Conservation (phyloP, 2,329 filamentous ascomycete species). For the Ophiocordyceps robertsii region DNA sequence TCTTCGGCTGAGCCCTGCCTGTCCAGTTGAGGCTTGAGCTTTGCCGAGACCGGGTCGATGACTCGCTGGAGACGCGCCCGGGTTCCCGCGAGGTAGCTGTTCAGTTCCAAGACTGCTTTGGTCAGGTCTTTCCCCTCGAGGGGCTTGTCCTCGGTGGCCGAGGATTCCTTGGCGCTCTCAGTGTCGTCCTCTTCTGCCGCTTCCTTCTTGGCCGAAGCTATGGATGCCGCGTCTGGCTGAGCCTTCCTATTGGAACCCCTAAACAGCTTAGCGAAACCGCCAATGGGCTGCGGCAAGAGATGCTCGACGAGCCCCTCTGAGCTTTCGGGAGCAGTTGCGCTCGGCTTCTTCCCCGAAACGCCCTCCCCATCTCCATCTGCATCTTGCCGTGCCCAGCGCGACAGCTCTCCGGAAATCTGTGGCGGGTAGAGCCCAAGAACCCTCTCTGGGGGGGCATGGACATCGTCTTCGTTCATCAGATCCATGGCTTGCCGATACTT, state of each 20-base stretch:
- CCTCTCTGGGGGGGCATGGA: conserved; percentile 76
- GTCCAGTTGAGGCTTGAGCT: conserved; percentile 37
- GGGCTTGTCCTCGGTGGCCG: conserved; percentile 30
- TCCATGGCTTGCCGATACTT: conserved; percentile 82
- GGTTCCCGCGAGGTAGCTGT: conserved; percentile 78
- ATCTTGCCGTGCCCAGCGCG: conserved; percentile 34
- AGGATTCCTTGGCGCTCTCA: conserved; percentile 32
- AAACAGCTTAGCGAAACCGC: conserved; percentile 41
- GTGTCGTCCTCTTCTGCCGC: conserved; percentile 39
- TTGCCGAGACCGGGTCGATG: conserved; percentile 48
- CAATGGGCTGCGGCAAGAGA: conserved; percentile 24
- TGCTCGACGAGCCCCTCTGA: conserved; percentile 13
- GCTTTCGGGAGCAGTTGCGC: conserved; percentile 13
- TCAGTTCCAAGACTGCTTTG: conserved; percentile 68
- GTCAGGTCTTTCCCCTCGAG: conserved; percentile 74
- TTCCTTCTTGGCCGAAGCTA: conserved; percentile 42
- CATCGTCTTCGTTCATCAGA: conserved; percentile 70
- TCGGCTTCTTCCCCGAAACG: conserved; percentile 14
- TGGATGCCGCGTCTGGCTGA: conserved; percentile 42
- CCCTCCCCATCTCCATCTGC: conserved; percentile 28
- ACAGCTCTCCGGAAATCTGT: conserved; percentile 71
- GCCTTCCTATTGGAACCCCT: conserved; percentile 31
- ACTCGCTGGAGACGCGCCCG: conserved; percentile 51
- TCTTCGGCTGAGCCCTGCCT: conserved; percentile 31
- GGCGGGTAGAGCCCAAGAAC: conserved; percentile 77